Percentiles rank a stretch among this genome's conserved stretches.
Conservation (phyloP, 208 protist genomes). For the Trichomonas gallinae region DNA sequence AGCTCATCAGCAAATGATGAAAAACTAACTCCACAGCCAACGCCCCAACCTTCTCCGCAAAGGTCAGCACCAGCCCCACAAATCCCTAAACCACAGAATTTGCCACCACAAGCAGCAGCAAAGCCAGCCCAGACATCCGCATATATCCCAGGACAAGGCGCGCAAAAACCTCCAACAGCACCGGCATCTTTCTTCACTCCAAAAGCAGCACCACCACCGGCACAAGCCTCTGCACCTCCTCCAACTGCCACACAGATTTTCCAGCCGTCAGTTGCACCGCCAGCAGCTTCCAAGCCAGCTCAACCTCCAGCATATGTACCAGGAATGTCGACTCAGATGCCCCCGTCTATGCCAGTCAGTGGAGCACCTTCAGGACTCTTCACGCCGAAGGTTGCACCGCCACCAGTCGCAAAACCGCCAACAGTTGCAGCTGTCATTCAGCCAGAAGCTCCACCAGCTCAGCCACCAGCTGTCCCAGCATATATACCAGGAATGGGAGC, state of each 20-base stretch:
- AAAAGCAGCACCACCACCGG: background rate
- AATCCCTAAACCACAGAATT: background rate
- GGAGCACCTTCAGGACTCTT: background rate
- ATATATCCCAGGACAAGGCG: background rate
- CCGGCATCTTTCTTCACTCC: background rate
- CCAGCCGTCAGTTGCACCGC: background rate
- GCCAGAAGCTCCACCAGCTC: background rate
- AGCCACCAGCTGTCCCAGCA: background rate
- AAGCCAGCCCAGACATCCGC: background rate
- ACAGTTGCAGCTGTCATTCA: background rate
- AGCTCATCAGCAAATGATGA: background rate
- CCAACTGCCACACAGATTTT: background rate
- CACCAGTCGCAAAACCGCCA: background rate
- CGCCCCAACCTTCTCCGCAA: background rate
- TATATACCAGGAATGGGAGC: background rate
- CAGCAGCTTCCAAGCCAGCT: background rate
- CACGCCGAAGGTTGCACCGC: background rate
- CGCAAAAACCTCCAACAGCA: background rate
- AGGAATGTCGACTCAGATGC: background rate
- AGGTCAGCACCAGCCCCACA: background rate
- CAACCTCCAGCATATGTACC: background rate
- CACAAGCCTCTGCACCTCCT: too few relatives aligned
- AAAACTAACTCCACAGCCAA: background rate
- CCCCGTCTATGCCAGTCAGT: background rate
- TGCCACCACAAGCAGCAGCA: background rate